phyloP scores from a whole-genome alignment of 2,329 filamentous ascomycete species.

The Ascochyta rabiei region DNA sequence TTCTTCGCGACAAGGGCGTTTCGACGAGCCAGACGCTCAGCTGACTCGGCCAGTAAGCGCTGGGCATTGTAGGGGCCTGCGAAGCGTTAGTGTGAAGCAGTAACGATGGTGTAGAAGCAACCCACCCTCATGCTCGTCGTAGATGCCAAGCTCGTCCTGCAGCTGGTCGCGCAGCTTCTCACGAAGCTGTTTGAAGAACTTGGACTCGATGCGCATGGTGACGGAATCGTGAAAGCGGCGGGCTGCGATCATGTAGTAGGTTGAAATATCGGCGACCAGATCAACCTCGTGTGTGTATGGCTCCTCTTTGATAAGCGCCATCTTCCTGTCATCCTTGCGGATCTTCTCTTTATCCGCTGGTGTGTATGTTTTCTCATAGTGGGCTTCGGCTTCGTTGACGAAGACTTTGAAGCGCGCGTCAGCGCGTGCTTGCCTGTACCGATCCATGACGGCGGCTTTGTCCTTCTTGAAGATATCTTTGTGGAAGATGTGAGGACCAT shows the following conservation, averaged over 20 bases:
- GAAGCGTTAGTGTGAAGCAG: not conserved
- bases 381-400: constrained; percentile 20
- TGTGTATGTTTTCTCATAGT: constrained; percentile 20
- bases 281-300: constrained; percentile 65
- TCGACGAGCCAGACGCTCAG: constrained; percentile 35
- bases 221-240: constrained; percentile 66
- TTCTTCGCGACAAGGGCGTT: constrained; percentile 31
- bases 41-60: constrained; percentile 44
- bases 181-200: constrained; percentile 41
- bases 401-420: constrained; percentile 36
- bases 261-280: constrained; percentile 67
- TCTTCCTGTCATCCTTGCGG: constrained; percentile 28
- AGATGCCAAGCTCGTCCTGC: constrained; percentile 27
- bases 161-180: constrained; percentile 33
- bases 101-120: not conserved
- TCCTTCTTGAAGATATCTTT: constrained; percentile 26
- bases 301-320: constrained; percentile 58
- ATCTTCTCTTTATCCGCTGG: constrained; percentile 37
- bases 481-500: constrained; percentile 46
- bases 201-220: constrained; percentile 46
- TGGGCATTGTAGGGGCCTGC: constrained; percentile 13
- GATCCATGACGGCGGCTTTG: constrained; percentile 19
- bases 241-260: constrained; percentile 72
- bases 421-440: constrained; percentile 35
- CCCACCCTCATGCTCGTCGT: constrained; percentile 29